These are phyloP conservation scores for Neonectria ditissima DNA, from an alignment of 2,329 filamentous ascomycete genomes.

Conservation along the genomic window DNA sequence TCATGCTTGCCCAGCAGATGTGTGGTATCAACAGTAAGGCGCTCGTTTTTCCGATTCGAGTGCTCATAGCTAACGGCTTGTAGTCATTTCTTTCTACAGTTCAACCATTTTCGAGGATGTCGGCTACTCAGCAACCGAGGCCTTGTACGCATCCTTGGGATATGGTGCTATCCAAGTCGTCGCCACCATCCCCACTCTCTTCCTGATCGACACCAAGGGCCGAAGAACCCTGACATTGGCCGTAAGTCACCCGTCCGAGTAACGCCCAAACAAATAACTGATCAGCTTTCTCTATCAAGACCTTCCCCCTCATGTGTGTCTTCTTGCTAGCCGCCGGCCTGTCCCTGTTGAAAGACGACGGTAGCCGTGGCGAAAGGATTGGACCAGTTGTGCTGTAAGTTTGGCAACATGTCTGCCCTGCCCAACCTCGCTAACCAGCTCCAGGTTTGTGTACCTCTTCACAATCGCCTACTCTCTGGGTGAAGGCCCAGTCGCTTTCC, in stretches of 20 bases:
- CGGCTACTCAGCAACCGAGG: slow-evolving; percentile 43
- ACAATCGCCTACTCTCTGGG: slow-evolving; percentile 52
- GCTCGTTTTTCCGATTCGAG: too few relatives aligned
- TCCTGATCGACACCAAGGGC: slow-evolving; percentile 44
- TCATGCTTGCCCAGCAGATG: slow-evolving; percentile 79
- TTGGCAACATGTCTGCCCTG: accelerated
- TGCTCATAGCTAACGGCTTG: neutral
- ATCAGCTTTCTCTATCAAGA: slow-evolving; percentile 27
- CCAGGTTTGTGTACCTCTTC: slow-evolving; percentile 52
- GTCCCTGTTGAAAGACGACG: slow-evolving; percentile 45
- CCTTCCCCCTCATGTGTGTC: slow-evolving; percentile 51
- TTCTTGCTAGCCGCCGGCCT: slow-evolving; percentile 49
- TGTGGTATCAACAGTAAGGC: slow-evolving; percentile 44
- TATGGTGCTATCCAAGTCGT: slow-evolving; percentile 49
- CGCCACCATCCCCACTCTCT: slow-evolving; percentile 46
- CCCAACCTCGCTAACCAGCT: neutral
- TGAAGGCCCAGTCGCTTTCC: slow-evolving; percentile 53
- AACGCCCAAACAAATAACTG: accelerated
- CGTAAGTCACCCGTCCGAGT: slow-evolving; percentile 22
- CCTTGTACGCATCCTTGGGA: slow-evolving; percentile 48
- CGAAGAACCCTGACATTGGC: slow-evolving; percentile 37
- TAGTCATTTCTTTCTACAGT: slow-evolving; percentile 48
- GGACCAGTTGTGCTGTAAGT: slow-evolving; percentile 46
- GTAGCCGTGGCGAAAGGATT: slow-evolving; percentile 38
- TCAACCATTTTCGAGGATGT: slow-evolving; percentile 43